A percentile compares a stretch with the other conserved stretches of the same genome.
phyloP scores from a whole-genome alignment of 176 grass and related monocot species.

The Carex kokanica region DNA sequence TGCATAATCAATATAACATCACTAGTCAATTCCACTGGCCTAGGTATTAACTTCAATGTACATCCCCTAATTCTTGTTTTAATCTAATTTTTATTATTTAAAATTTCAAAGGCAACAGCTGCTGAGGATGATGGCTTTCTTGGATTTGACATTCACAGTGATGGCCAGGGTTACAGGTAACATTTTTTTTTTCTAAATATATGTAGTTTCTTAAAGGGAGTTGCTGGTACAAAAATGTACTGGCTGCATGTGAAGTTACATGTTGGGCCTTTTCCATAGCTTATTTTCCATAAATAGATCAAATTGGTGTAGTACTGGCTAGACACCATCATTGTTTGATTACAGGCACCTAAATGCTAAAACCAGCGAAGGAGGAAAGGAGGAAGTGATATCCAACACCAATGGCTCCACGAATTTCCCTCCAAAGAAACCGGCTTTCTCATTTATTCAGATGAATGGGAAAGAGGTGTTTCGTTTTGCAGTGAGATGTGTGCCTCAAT shows the following conservation, averaged over 20 bases:
- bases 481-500: conserved; percentile 58
- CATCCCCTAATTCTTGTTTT: conserved; percentile 19
- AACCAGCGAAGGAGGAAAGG: background rate
- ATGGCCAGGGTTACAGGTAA: conserved; percentile 82
- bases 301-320: conserved; percentile 11
- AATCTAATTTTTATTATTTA: conserved; percentile 28
- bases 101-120: conserved; percentile 52
- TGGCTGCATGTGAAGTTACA: background rate
- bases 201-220: background rate
- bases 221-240: background rate
- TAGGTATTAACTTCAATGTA: background rate
- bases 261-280: background rate
- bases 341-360: conserved; percentile 54
- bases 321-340: conserved; percentile 24
- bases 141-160: conserved; percentile 74
- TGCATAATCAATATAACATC: background rate
- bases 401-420: conserved; percentile 58
- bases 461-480: conserved; percentile 97
- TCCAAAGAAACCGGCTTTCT: conserved; percentile 64
- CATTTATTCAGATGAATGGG: conserved; percentile 84
- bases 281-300: background rate
- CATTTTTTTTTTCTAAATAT: background rate
- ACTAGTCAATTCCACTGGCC: background rate
- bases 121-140: conserved; percentile 74
- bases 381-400: conserved; percentile 36